Evolutionary conservation across 176 grass and related monocot genomes (phyloP).

Genomic region (Aegilops longissima): DNA sequence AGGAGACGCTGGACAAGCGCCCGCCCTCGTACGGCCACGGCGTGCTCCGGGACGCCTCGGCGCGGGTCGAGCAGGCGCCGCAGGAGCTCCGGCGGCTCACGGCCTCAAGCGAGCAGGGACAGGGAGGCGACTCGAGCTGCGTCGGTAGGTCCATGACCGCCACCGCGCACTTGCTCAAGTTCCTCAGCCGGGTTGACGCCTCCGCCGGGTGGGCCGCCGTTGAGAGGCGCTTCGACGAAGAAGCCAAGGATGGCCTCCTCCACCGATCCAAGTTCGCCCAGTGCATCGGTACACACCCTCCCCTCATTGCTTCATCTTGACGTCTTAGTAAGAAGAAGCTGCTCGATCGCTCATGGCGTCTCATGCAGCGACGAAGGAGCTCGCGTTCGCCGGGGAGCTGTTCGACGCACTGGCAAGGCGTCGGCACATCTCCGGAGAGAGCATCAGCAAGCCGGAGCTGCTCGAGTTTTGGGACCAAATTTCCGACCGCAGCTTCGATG

Average conservation of each 20-base stretch:
- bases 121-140: neutral
- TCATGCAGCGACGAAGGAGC: slow-evolving; percentile 59
- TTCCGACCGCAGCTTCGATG: slow-evolving; percentile 80
- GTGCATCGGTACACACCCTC: slow-evolving; percentile 61
- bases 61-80: too few species aligned
- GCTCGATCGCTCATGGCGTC: neutral
- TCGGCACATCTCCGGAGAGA: slow-evolving; percentile 60
- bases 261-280: slow-evolving; percentile 66
- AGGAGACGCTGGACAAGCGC: too few species aligned
- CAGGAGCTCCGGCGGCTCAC: too few species aligned
- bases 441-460: slow-evolving; percentile 69
- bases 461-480: slow-evolving; percentile 91
- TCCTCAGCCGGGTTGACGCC: slow-evolving; percentile 65
- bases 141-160: slow-evolving; percentile 63
- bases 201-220: slow-evolving; percentile 49
- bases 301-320: neutral
- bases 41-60: too few species aligned
- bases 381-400: slow-evolving; percentile 70
- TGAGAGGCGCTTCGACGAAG: slow-evolving; percentile 62
- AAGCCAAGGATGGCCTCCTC: slow-evolving; percentile 56
- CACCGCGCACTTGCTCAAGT: slow-evolving; percentile 69
- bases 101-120: too few species aligned
- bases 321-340: neutral
- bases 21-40: too few species aligned
- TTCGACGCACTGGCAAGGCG: slow-evolving; percentile 74